Percentiles rank a stretch among this genome's conserved stretches.
These are phyloP conservation scores for Rhizophlyctis rosea DNA, from an alignment of 192 early-diverging fungal genomes.

Conservation along the genomic window DNA sequence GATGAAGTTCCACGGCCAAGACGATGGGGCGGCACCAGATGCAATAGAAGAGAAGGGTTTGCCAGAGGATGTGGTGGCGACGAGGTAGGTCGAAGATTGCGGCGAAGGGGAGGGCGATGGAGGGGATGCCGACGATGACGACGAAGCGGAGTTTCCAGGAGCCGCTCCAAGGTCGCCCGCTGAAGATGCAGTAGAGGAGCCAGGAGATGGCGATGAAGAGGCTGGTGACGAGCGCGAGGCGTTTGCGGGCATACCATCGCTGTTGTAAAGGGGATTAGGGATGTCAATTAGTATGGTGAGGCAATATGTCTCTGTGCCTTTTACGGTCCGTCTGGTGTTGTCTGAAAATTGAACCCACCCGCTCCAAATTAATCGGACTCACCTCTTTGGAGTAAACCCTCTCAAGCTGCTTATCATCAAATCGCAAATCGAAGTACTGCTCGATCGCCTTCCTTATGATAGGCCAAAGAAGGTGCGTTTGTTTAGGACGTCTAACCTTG, in stretches of 20 bases:
- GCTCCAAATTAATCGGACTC: neutral
- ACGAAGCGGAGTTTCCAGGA: constrained; percentile 13
- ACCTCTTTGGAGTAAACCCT: constrained; percentile 15
- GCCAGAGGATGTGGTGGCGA: constrained; percentile 7
- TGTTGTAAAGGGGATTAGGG: neutral
- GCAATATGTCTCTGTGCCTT: too few relatives aligned
- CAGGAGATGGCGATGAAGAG: constrained; percentile 10
- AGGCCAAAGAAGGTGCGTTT: too few relatives aligned
- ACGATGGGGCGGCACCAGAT: constrained; percentile 12
- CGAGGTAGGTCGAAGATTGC: constrained; percentile 17
- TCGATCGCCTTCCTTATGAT: constrained; percentile 8
- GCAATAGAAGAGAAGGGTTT: constrained; percentile 9
- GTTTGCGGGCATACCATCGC: constrained; percentile 19
- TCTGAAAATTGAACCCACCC: neutral
- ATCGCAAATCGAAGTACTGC: constrained; percentile 10
- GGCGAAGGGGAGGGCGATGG: constrained; percentile 4
- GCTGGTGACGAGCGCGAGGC: constrained; percentile 17
- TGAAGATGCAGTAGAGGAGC: constrained; percentile 14
- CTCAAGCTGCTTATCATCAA: constrained; percentile 15
- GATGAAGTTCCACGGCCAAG: constrained; percentile 19
- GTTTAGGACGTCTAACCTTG: too few relatives aligned
- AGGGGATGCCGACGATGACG: constrained; percentile 9
- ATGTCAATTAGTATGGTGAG: neutral
- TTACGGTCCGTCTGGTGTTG: too few relatives aligned
- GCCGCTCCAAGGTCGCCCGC: constrained; percentile 14